Evolutionary conservation across 2,329 filamentous ascomycete species (phyloP).

Genomic region (Cadophora malorum): DNA sequence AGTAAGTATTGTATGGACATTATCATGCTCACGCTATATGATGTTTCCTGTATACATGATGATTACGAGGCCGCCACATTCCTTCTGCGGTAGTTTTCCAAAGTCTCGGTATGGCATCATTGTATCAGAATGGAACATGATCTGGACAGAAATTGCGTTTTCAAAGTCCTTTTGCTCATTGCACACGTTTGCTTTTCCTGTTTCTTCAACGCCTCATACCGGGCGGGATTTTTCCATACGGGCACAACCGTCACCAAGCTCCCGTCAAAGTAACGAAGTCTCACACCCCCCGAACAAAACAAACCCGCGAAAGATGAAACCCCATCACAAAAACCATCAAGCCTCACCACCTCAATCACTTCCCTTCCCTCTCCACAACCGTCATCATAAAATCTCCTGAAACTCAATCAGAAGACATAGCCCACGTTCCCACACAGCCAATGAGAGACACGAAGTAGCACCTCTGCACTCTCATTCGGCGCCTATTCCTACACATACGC

Average conservation of each 20-base stretch:
- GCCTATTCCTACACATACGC: slow-evolving; percentile 32
- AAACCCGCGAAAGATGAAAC: not conserved
- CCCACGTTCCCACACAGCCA: slow-evolving; percentile 22
- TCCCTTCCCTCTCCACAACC: not conserved
- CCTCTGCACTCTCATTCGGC: slow-evolving; percentile 35
- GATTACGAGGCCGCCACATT: not conserved
- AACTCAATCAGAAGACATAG: slow-evolving; percentile 4
- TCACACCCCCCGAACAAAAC: not conserved
- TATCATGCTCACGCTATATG: slow-evolving; percentile 2
- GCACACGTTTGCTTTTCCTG: not conserved
- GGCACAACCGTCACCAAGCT: slow-evolving; percentile 12
- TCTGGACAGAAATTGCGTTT: not conserved
- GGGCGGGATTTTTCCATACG: not conserved
- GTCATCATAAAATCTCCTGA: slow-evolving; percentile 18
- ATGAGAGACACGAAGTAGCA: slow-evolving; percentile 26
- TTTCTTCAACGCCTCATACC: not conserved
- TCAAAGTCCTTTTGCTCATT: not conserved
- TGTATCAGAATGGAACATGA: not conserved
- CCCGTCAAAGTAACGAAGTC: not conserved
- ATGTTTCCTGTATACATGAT: not conserved
- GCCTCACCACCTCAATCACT: slow-evolving; percentile 5
- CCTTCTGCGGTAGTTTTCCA: not conserved
- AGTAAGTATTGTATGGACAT: not conserved
- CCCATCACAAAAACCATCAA: slow-evolving; percentile 3
- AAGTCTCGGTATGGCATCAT: not conserved